Conservation (phyloP, 2,329 filamentous ascomycete species). For the Pyricularia sp. region DNA sequence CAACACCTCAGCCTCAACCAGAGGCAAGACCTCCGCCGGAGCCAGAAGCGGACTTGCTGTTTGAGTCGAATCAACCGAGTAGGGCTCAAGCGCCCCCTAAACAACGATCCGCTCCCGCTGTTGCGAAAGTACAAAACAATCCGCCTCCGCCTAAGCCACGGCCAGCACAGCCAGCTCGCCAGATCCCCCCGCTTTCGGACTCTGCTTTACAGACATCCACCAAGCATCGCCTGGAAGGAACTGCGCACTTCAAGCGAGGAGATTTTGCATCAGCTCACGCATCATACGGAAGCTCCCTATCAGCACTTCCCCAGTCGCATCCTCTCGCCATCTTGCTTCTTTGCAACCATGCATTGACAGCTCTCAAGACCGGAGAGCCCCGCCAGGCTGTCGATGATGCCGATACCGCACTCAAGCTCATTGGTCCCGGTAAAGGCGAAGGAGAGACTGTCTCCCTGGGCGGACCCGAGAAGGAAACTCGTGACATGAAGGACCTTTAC, state of each 20-base stretch:
- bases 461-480: constrained; percentile 49
- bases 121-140: neutral
- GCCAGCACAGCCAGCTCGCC: constrained; percentile 32
- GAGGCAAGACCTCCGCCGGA: constrained; percentile 25
- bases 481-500: constrained; percentile 88
- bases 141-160: neutral
- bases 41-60: constrained; percentile 55
- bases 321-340: constrained; percentile 82
- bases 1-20: constrained; percentile 38
- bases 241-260: constrained; percentile 85
- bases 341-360: constrained; percentile 83
- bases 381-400: constrained; percentile 81
- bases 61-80: constrained; percentile 31
- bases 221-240: constrained; percentile 69
- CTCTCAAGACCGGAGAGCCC: constrained; percentile 83
- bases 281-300: constrained; percentile 70
- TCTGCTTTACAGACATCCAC: constrained; percentile 66
- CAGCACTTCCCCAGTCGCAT: constrained; percentile 65
- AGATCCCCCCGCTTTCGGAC: constrained; percentile 58
- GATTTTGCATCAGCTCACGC: constrained; percentile 83
- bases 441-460: constrained; percentile 68
- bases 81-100: constrained; percentile 18
- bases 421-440: constrained; percentile 70
- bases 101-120: constrained; percentile 6
- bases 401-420: constrained; percentile 68